Evolutionary conservation across 179 eudicot species (phyloP).

Genomic region (Spergularia azorica): DNA sequence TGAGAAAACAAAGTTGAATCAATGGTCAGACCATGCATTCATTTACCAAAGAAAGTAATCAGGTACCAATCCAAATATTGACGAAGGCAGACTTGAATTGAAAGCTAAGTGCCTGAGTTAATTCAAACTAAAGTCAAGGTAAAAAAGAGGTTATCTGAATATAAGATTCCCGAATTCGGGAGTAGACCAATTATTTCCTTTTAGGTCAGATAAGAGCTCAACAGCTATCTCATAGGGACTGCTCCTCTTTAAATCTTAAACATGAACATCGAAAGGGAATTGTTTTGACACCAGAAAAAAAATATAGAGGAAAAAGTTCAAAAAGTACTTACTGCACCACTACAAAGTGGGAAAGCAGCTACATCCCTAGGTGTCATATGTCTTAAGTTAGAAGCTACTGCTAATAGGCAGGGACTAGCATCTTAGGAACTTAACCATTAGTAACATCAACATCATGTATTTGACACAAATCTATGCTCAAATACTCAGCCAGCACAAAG

Average conservation of each 20-base stretch:
- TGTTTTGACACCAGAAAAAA: too few relatives aligned
- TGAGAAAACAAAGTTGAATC: neutral
- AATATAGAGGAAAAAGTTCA: too few relatives aligned
- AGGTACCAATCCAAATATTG: neutral
- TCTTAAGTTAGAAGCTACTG: neutral
- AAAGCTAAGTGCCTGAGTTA: too few relatives aligned
- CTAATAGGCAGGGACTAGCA: neutral
- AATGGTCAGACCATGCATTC: neutral
- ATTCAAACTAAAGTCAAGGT: too few relatives aligned
- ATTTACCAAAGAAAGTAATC: neutral
- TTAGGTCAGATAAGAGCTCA: neutral
- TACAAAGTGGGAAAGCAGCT: too few relatives aligned
- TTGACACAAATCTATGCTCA: neutral
- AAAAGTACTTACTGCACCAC: too few relatives aligned
- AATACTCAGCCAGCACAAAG: neutral
- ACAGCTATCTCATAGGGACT: neutral
- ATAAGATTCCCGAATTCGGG: neutral
- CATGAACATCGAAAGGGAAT: too few relatives aligned
- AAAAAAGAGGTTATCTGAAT: neutral
- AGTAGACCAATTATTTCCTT: neutral
- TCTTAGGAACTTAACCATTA: neutral
- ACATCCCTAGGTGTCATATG: neutral
- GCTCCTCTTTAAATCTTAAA: neutral
- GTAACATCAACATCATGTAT: neutral
- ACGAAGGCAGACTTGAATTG: neutral